Base-by-base conservation (phyloP, 2,329 filamentous ascomycete genomes). In the Cercospora sp. region DNA sequence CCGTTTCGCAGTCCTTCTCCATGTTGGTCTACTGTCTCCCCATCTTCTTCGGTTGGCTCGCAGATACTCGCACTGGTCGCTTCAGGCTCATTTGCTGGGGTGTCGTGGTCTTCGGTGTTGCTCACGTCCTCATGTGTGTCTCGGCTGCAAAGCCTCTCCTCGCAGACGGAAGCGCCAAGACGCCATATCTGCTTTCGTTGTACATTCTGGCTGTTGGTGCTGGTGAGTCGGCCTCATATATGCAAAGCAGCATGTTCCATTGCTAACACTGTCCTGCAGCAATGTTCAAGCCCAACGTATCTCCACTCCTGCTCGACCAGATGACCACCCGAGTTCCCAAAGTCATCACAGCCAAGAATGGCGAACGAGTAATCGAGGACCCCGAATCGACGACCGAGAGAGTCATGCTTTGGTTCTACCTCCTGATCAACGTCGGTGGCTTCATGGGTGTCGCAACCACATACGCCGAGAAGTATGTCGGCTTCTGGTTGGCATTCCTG, bases 231-330 rank as follows among this genome's bases (percentile, higher is more conserved):
- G 1, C 81, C 91, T 8, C 88, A 85, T 0, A 85, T 0, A 81
- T 85, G 91, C 73, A 9, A 20, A 30, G 16, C 7, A 39, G 10
- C 1, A 36, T 2, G 0, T 26, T 6, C 23, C 2, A 5, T n/a
- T 62, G 36, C 55, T 57, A 18, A 59, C 55, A 18, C 3, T 9
- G 20, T 42, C 1, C 28, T 33, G 7, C 36, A 68, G 70, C 70
- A 59, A 71, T 71, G 70, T 93, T 93, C 86, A 94, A 94, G 83
- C 87, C 90, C 70, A 93, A 93, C 75, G 90, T 94, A 53, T 81
- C 81, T 7, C 82, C 82, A 1, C 72, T 84, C 26, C 80, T 84
- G 55, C 82, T 82, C 6, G 82, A 84, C 71, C 82, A 84, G 72
- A 80, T 82, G 63, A 76, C 74, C 10, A 77, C 77, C 13, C 80